phyloP scores from a whole-genome alignment of 2,329 filamentous ascomycete species.

The Diplodia mutila region DNA sequence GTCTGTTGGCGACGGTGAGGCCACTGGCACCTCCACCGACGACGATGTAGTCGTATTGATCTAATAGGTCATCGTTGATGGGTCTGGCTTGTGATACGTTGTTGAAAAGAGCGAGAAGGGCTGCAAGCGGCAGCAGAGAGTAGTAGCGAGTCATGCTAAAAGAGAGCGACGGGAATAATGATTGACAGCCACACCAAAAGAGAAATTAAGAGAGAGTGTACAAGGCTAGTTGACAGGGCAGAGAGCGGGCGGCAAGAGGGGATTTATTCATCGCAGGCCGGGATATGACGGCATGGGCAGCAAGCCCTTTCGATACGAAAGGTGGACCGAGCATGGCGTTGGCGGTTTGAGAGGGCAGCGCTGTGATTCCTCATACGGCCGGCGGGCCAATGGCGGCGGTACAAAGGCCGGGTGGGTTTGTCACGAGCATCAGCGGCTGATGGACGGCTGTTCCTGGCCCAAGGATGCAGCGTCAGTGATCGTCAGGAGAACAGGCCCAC shows the following conservation, averaged over 20 bases:
- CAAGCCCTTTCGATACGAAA: background rate
- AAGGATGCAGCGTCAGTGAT: background rate
- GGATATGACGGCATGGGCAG: background rate
- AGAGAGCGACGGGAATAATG: background rate
- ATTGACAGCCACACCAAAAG: background rate
- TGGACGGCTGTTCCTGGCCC: background rate
- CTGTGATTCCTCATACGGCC: background rate
- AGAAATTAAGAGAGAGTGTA: slow-evolving; percentile 20
- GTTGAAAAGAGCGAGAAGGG: background rate
- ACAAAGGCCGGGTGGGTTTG: background rate
- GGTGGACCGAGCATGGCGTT: slow-evolving; percentile 13
- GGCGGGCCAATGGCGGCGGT: slow-evolving; percentile 8
- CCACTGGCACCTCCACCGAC: slow-evolving; percentile 25
- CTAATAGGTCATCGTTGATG: slow-evolving; percentile 16
- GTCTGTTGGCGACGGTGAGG: slow-evolving; percentile 33
- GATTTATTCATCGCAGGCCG: background rate
- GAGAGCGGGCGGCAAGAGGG: background rate
- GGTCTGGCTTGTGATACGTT: slow-evolving; percentile 1
- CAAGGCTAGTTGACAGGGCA: background rate
- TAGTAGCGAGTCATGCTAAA: slow-evolving; percentile 19
- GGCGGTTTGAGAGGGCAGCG: background rate
- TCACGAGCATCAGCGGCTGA: slow-evolving; percentile 10
- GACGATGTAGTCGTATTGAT: slow-evolving; percentile 21
- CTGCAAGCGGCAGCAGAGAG: slow-evolving; percentile 11
- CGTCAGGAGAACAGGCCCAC: slow-evolving; percentile 9